phyloP scores from a whole-genome alignment of 306 rosid species.

The Fagus crenata region DNA sequence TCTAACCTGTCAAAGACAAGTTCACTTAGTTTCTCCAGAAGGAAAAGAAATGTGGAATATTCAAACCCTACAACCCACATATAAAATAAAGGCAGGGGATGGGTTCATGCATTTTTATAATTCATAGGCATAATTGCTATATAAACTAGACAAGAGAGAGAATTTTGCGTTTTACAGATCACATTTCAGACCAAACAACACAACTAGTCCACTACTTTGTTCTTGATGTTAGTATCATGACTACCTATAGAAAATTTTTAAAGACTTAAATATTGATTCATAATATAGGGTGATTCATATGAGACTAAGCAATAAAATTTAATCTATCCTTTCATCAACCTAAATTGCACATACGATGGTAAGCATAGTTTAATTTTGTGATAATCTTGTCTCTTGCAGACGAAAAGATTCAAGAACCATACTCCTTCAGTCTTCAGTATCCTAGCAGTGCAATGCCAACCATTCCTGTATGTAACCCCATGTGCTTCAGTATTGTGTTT shows the following conservation, averaged over 20 bases:
- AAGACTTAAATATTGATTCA: neutral
- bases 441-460: slow-evolving; percentile 83
- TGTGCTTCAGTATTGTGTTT: slow-evolving; percentile 76
- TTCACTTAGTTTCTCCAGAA: slow-evolving; percentile 24
- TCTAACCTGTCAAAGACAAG: slow-evolving; percentile 60
- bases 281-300: neutral
- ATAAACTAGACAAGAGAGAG: slow-evolving; percentile 9
- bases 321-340: slow-evolving; percentile 19
- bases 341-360: slow-evolving; percentile 13
- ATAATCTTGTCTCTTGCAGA: slow-evolving; percentile 19
- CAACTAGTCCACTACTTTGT: neutral
- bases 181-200: neutral
- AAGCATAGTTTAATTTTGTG: slow-evolving; percentile 19
- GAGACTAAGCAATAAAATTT: slow-evolving; percentile 14
- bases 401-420: slow-evolving; percentile 42
- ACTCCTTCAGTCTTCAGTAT: slow-evolving; percentile 90
- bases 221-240: neutral
- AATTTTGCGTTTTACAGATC: slow-evolving; percentile 8
- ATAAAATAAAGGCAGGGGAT: neutral
- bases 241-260: neutral
- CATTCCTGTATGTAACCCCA: slow-evolving; percentile 60
- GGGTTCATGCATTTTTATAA: neutral
- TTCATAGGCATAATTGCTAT: slow-evolving; percentile 4
- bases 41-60: neutral
- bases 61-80: neutral